phyloP scores from a whole-genome alignment of 495 filamentous ascomycete species.

The Venustampulla echinocandica region DNA sequence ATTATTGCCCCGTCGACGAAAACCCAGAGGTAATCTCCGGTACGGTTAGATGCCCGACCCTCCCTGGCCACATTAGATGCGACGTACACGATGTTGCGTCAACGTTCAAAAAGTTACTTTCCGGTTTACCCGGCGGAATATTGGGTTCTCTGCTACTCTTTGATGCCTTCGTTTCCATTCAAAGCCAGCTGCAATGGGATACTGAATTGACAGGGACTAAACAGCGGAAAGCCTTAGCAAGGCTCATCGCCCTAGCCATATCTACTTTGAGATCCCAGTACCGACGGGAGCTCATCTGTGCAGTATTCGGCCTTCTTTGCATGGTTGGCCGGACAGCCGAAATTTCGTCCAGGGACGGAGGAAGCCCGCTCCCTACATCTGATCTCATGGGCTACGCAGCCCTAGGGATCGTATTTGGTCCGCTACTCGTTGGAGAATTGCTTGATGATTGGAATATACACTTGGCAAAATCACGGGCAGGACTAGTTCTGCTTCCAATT shows the following conservation, averaged over 20 bases:
- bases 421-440: conserved; percentile 51
- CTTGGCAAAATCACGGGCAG: conserved; percentile 26
- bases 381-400: conserved; percentile 55
- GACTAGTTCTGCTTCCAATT: conserved; percentile 28
- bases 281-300: conserved; percentile 54
- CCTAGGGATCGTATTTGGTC: conserved; percentile 56
- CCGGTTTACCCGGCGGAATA: conserved; percentile 64
- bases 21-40: conserved; percentile 37
- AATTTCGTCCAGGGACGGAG: conserved; percentile 38
- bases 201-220: conserved; percentile 40
- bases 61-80: conserved; percentile 45
- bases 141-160: conserved; percentile 61
- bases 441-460: conserved; percentile 33
- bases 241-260: conserved; percentile 57
- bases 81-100: conserved; percentile 63
- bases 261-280: conserved; percentile 45
- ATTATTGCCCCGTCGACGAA: conserved; percentile 47
- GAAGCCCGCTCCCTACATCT: conserved; percentile 33
- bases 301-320: conserved; percentile 54
- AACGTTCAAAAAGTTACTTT: conserved; percentile 60
- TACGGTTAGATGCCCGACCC: conserved; percentile 44
- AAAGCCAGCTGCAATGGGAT: conserved; percentile 42
- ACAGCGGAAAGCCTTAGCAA: conserved; percentile 44
- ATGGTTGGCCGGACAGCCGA: conserved; percentile 46
- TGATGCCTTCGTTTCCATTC: conserved; percentile 54